Evolutionary conservation across 2,329 filamentous ascomycete genomes (phyloP), one percentile per base, ranked within the genome.

Genomic region (Ophiostoma quercus): DNA sequence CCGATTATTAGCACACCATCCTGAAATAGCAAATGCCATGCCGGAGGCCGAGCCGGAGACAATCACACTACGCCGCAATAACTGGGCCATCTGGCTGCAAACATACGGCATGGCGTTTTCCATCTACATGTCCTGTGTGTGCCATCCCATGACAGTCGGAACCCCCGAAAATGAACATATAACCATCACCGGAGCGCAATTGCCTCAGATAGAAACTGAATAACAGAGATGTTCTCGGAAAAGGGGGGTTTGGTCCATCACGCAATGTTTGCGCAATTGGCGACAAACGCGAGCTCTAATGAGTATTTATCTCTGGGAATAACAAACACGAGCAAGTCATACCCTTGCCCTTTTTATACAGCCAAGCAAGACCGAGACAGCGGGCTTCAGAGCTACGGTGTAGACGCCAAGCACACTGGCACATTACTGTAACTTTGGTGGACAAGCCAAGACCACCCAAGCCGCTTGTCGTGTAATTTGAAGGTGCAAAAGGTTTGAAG

Each of bases 351-450:
- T 57, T 57, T 25, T 57, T 57, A 57, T 57, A 57, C n/a, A 29
- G n/a, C 22, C 51, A 25, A 54, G 22, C 51, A 25, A 22, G 51
- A 25, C 11, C 16, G 22, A 57, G 51, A 57, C 51, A 29, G 51
- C 51, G 12, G 25, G 51, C 51, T 57, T 25, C 25, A 11, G 51
- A 57, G n/a, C 14, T 57, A 14, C 51, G 51, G 51, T 25, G 51
- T 25, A 57, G 51, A 25, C 25, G 51, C 51, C 51, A 57, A 57
- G 51, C 51, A 57, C 9, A 25, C 51, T 57, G 51, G 51, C 22
- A 57, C 51, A 57, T 25, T 57, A 57, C 51, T 57, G 51, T 57
- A 25, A 57, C 51, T 25, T 57, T 22, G 22, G 51, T 57, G 51
- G 51, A 57, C 51, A 57, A 25, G 51, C 51, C 51, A 57, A 57